Base-by-base conservation (phyloP, 139 green algal genomes). In the Micractinium sp. region DNA sequence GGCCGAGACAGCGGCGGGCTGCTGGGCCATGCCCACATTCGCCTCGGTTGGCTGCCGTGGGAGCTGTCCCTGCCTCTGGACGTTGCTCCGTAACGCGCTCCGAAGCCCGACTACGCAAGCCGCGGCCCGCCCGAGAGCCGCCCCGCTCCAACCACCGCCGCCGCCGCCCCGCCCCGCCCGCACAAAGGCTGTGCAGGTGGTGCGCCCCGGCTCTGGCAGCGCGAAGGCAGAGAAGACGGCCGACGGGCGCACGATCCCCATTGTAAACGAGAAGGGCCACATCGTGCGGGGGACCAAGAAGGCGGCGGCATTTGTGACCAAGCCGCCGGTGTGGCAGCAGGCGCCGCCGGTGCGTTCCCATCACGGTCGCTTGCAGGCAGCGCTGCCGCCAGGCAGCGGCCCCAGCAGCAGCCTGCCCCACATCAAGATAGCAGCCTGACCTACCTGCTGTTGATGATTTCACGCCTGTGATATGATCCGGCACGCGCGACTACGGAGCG, bases 231-330 rank as follows among this genome's bases (percentile, higher is more conserved):
- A 36, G 36, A 76, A 85, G 73, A 69, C 47, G 2, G 74, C 63
- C 0, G 53, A 89, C 27, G 69, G 75, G 25, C 80, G 85, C n/a
- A 91, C 61, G 23, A 23, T 88, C 23, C 71, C 78, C 22, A 88
- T 88, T 27, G 84, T 91, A 15, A 53, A 90, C 63, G 78, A 78
- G 53, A 33, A 90, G 74, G 89, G 60, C 63, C 89, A 88, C 63
- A 87, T 89, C 4, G 25, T 91, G 16, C 31, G 39, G 13, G 71
- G 60, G 14, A 7, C 20, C 36, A 82, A 87, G 78, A 85, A 87
- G 79, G 71, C 82, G 19, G 27, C 66, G 29, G 66, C 75, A 20
- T 87, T 87, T 12, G 60, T 75, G 0, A 75, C 76, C 12, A 81
- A 39, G 33, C 61, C 74, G 18, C 78, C 85, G 33, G 76, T 80